phyloP scores from a whole-genome alignment of 139 green algal genomes.

The Closterium sp. region DNA sequence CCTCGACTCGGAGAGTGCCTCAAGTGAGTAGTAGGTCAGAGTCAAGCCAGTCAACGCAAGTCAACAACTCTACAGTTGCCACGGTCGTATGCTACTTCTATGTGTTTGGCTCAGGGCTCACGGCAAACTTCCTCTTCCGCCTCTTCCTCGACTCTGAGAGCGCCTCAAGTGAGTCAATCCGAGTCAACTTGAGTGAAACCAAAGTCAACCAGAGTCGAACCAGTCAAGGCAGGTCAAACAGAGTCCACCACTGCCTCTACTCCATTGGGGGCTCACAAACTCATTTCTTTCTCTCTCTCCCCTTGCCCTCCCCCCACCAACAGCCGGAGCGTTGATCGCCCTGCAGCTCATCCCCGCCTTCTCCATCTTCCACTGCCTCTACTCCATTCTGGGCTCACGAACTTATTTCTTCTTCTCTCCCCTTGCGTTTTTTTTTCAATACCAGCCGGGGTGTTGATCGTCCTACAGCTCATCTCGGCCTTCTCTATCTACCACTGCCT shows the following conservation, averaged over 20 bases:
- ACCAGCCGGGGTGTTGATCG: conserved; percentile 24
- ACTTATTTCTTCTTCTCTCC: neutral
- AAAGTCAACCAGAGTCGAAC: too few relatives aligned
- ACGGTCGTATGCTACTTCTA: conserved; percentile 41
- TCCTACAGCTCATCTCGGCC: conserved; percentile 77
- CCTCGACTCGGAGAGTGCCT: neutral
- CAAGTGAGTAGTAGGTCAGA: conserved; percentile 10
- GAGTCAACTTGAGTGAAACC: too few relatives aligned
- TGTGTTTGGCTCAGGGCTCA: conserved; percentile 39
- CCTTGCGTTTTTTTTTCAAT: neutral
- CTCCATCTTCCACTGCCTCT: neutral
- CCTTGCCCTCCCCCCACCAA: neutral
- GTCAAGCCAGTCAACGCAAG: too few relatives aligned
- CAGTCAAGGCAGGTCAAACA: too few relatives aligned
- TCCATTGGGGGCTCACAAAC: neutral
- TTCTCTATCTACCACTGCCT: conserved; percentile 80
- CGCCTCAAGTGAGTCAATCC: neutral
- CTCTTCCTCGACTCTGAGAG: conserved; percentile 57
- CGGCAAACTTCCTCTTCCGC: conserved; percentile 52
- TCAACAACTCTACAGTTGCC: neutral
- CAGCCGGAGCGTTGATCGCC: conserved; percentile 37
- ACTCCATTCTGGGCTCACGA: neutral
- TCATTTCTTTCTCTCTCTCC: neutral
- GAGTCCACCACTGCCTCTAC: too few relatives aligned
- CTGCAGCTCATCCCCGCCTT: neutral